Base-by-base conservation (phyloP, 345 rosid genomes). In the Linum lewisii region DNA sequence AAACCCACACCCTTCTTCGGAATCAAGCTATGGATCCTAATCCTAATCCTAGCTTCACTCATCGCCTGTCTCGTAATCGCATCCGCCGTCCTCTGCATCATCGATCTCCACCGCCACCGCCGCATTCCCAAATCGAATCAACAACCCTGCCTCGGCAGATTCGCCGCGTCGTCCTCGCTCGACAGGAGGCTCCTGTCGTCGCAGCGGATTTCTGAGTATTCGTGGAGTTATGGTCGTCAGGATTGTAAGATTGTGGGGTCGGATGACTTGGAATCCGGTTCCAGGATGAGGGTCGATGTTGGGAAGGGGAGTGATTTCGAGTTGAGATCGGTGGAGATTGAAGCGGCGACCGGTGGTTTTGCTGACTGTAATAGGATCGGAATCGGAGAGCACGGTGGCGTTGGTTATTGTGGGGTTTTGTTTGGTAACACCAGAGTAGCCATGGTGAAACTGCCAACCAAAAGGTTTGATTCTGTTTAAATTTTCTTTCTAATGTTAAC, bases 361-460 rank as follows among this genome's bases (percentile, higher is more conserved):
- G 63, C 85, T 8, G 62, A 71, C 11, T 74, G 72, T 66, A 82
- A 80, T 72, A 38, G 82, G 62, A 77, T 86, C 7, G 84, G 79
- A 25, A 66, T 62, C 56, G 87, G 95, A 42, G 77, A 76, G 29
- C 54, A 67, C 44, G 78, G 82, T 5, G 78, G 83, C 5, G 60
- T 69, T 57, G 77, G 79, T 51, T 82, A 82, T 66, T 79, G 77
- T 0, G 89, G 89, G 11, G 21, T 70, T 55, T 68, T 84, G 75
- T 55, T 75, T 68, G 77, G 82, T 47, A 64, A 71, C 21, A 59
- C 69, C 10, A 63, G 79, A 70, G 83, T 84, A 11, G 83, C 87
- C 2, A 80, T 85, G 42, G 87, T 85, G 74, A 76, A 66, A 20
- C 65, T 89, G 55, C 56, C 60, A 3, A 36, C 68, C 62, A 72